These are phyloP conservation scores for Umbilicus rupestris DNA, from an alignment of 164 flowering plant genomes.

Conservation along the genomic window DNA sequence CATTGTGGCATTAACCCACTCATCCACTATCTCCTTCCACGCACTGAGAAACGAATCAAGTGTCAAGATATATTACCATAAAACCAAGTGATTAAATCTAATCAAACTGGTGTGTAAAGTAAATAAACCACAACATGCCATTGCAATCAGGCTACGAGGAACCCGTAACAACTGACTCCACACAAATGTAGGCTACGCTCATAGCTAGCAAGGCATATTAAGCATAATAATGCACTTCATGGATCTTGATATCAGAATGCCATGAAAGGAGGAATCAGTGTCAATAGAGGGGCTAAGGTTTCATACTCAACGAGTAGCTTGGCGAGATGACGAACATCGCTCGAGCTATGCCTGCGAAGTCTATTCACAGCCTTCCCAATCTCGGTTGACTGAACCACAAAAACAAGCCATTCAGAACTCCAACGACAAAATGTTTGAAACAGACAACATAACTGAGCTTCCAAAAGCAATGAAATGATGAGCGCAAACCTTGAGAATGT, in stretches of 20 bases:
- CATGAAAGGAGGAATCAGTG: neutral
- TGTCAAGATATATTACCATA: neutral
- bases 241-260: too few species aligned
- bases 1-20: slow-evolving; percentile 44
- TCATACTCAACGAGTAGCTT: slow-evolving; percentile 53
- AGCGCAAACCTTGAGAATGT: slow-evolving; percentile 50
- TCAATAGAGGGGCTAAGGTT: slow-evolving; percentile 4
- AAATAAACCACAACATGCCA: too few species aligned
- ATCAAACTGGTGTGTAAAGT: too few species aligned
- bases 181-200: too few species aligned
- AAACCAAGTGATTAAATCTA: neutral
- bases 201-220: too few species aligned
- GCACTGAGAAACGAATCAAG: slow-evolving; percentile 29
- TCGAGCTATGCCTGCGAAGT: slow-evolving; percentile 55
- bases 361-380: slow-evolving; percentile 83
- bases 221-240: too few species aligned
- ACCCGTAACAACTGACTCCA: too few species aligned
- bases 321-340: slow-evolving; percentile 49
- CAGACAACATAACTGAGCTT: neutral
- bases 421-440: neutral
- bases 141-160: too few species aligned
- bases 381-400: slow-evolving; percentile 57
- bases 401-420: slow-evolving; percentile 1
- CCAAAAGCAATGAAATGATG: neutral
- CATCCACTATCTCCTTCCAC: slow-evolving; percentile 78